Evolutionary conservation across 495 filamentous ascomycete species (phyloP).

Genomic region (Xylaria grammica): DNA sequence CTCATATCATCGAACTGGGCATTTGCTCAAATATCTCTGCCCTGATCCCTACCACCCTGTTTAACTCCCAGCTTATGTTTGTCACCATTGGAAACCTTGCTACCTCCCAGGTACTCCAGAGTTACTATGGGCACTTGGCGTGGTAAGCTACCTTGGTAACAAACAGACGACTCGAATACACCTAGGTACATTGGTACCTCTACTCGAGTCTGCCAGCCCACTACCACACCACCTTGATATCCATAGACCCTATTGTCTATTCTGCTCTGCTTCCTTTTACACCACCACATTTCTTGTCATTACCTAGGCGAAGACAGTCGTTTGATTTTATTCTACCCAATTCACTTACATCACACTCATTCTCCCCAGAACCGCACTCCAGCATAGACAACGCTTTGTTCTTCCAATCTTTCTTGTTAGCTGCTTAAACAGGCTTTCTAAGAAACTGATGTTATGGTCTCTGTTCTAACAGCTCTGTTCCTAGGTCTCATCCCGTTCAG

Average conservation of each 20-base stretch:
- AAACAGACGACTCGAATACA: too few species aligned
- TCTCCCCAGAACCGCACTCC: too few species aligned
- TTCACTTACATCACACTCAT: background rate
- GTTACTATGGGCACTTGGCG: too few species aligned
- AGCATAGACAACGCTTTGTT: background rate
- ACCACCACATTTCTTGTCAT: background rate
- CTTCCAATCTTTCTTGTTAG: too few species aligned
- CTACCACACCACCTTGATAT: background rate
- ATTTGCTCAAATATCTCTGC: background rate
- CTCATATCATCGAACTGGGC: background rate
- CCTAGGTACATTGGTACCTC: background rate
- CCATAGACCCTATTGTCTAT: background rate
- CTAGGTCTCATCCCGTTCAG: slow-evolving; percentile 20
- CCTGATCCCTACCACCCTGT: background rate
- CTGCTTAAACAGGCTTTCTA: too few species aligned
- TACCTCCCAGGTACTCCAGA: background rate
- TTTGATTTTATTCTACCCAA: background rate
- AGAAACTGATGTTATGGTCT: background rate
- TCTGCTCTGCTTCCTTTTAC: background rate
- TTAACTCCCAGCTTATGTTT: background rate
- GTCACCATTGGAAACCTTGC: background rate
- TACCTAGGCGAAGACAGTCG: too few species aligned
- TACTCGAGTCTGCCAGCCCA: background rate
- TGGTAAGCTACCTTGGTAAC: too few species aligned
- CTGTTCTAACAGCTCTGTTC: slow-evolving; percentile 9